These are phyloP conservation scores for Lachnellula hyalina DNA, from an alignment of 2,329 filamentous ascomycete genomes.

Conservation along the genomic window DNA sequence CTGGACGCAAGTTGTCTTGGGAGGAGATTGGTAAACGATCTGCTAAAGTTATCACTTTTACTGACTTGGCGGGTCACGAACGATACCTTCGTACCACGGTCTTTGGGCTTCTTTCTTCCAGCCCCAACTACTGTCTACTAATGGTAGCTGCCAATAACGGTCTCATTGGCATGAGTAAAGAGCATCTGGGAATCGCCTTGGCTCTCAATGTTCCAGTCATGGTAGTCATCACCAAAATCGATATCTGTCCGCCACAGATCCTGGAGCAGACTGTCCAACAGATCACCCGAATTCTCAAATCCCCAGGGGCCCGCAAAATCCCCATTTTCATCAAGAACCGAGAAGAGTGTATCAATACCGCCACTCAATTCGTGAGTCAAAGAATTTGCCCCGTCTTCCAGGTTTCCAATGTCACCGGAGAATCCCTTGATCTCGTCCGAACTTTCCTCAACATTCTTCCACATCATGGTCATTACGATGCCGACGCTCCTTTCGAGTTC, in stretches of 20 bases:
- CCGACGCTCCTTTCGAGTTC: constrained; percentile 85
- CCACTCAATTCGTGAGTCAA: constrained; percentile 91
- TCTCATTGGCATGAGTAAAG: constrained; percentile 95
- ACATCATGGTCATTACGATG: constrained; percentile 88
- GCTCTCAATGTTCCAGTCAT: constrained; percentile 96
- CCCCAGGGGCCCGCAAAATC: constrained; percentile 88
- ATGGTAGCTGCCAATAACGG: constrained; percentile 99
- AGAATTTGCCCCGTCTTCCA: constrained; percentile 97
- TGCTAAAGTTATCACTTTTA: constrained; percentile 95
- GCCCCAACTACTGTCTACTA: constrained; percentile 92
- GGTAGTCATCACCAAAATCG: constrained; percentile 97
- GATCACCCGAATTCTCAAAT: constrained; percentile 88
- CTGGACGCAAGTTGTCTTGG: constrained; percentile 87
- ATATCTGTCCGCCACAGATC: constrained; percentile 95
- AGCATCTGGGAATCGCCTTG: constrained; percentile 90
- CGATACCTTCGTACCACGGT: constrained; percentile 93
- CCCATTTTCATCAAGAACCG: constrained; percentile 90
- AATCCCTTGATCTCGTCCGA: constrained; percentile 83
- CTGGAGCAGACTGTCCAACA: constrained; percentile 89
- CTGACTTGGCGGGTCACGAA: constrained; percentile 92
- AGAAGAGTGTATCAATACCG: constrained; percentile 90
- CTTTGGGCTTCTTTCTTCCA: constrained; percentile 88
- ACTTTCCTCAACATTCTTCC: constrained; percentile 93
- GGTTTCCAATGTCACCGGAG: constrained; percentile 94
- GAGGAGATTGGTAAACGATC: constrained; percentile 94